phyloP scores from a whole-genome alignment of 495 filamentous ascomycete species.

The Aspergillus homomorphus region DNA sequence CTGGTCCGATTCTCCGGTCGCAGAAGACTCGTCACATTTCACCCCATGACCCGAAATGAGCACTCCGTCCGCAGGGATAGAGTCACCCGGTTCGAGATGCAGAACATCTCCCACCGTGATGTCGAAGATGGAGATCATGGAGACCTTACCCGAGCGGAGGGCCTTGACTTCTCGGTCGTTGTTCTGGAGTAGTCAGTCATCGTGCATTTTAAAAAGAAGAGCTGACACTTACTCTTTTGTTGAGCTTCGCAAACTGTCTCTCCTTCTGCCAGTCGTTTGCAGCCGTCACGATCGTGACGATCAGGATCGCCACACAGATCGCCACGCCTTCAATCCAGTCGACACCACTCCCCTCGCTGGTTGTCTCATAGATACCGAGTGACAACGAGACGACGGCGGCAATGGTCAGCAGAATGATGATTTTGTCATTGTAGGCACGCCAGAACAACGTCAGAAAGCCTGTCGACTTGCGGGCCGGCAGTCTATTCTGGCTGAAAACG shows the following conservation, averaged over 20 bases:
- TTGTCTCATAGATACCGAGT: slow-evolving; percentile 66
- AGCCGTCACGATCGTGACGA: slow-evolving; percentile 72
- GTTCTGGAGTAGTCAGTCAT: slow-evolving; percentile 46
- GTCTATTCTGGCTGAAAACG: slow-evolving; percentile 68
- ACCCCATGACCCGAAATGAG: slow-evolving; percentile 60
- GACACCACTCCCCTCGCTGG: slow-evolving; percentile 47
- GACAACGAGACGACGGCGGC: slow-evolving; percentile 72
- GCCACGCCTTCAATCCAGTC: slow-evolving; percentile 82
- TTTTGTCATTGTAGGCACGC: slow-evolving; percentile 85
- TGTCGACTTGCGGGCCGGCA: slow-evolving; percentile 73
- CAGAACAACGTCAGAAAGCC: slow-evolving; percentile 71
- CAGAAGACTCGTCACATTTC: slow-evolving; percentile 68
- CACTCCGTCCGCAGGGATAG: slow-evolving; percentile 62
- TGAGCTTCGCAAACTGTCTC: slow-evolving; percentile 73
- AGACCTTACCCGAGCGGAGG: slow-evolving; percentile 69
- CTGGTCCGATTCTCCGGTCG: slow-evolving; percentile 67
- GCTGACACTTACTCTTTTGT: slow-evolving; percentile 51
- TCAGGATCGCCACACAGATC: slow-evolving; percentile 71
- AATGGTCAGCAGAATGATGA: slow-evolving; percentile 69
- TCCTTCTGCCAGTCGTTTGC: slow-evolving; percentile 79
- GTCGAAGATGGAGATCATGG: slow-evolving; percentile 69
- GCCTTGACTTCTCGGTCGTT: slow-evolving; percentile 76
- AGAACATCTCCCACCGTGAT: slow-evolving; percentile 71
- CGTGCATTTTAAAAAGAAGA: neutral
- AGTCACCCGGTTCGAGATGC: slow-evolving; percentile 70